These are phyloP conservation scores for Salicornia ramosissima DNA, from an alignment of 148 eudicot species.

Conservation along the genomic window DNA sequence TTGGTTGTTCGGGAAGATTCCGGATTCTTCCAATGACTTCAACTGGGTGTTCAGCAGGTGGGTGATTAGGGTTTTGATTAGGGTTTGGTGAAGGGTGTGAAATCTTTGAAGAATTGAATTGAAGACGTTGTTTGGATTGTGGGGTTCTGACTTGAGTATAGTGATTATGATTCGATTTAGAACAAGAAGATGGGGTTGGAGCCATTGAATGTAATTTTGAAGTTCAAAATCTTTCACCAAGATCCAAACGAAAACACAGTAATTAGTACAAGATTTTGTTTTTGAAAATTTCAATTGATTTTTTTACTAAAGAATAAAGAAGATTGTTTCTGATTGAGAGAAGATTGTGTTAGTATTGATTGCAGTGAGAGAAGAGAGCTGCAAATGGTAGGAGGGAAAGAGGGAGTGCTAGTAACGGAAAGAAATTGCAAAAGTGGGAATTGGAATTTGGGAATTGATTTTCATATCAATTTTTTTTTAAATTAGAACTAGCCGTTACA, in stretches of 20 bases:
- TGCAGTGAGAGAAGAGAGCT: conserved; percentile 18
- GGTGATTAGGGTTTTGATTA: conserved; percentile 30
- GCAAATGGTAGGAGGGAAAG: background rate
- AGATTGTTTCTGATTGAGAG: background rate
- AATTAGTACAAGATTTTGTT: conserved; percentile 7
- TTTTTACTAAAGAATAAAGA: background rate
- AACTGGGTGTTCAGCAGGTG: conserved; percentile 69
- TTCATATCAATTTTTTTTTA: conserved; percentile 7
- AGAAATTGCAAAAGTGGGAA: conserved; percentile 9
- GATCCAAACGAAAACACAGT: conserved; percentile 17
- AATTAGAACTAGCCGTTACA: conserved; percentile 30
- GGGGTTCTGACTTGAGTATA: conserved; percentile 50
- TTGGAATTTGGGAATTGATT: conserved; percentile 9
- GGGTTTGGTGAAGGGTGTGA: conserved; percentile 60
- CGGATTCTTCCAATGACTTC: conserved; percentile 84
- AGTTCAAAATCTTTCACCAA: background rate
- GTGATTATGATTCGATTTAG: conserved; percentile 49
- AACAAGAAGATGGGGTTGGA: conserved; percentile 40
- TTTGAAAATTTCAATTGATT: background rate
- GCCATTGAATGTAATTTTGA: conserved; percentile 27
- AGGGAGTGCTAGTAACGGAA: conserved; percentile 21
- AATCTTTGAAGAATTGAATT: conserved; percentile 38
- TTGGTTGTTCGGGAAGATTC: conserved; percentile 42
- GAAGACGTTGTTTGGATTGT: conserved; percentile 56
- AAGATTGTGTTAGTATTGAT: background rate